Evolutionary conservation across 1,139 yeast genomes (phyloP), one percentile per base, ranked within the genome.

Genomic region (Sugiyamaella novakii): DNA sequence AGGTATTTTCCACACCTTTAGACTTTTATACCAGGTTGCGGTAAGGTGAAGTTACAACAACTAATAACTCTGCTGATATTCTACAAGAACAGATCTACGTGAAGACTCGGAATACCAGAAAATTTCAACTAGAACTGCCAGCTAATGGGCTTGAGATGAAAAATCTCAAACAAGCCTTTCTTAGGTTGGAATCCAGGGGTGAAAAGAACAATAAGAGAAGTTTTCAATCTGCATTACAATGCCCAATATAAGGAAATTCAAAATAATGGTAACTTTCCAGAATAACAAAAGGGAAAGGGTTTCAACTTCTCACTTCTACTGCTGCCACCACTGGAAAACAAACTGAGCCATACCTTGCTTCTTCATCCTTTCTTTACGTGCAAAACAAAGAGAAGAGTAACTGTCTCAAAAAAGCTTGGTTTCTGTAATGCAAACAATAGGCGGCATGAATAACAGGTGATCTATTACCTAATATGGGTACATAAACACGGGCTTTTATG

Each of bases 161-260:
- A n/a, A n/a, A n/a, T n/a, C n/a, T n/a, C n/a, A n/a, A n/a, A n/a
- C n/a, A n/a, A n/a, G n/a, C n/a, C 10, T 11, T 19, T 31, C 27
- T 19, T 18, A n/a, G 43, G 27, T 39, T 34, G 43, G 43, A 29
- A 39, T 18, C 17, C 43, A 39, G 35, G 43, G 27, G 28, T n/a
- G 5, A 18, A 19, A 21, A 19, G n/a, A 34, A 21, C 17, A 14
- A 34, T 34, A 34, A 34, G 8, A 22, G 5, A 22, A 34, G 27
- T 19, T 34, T 34, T 11, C n/a, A 24, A 34, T 19, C 12, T 21
- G 18, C 19, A 28, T 10, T 12, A 8, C 5, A 10, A 28, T 28
- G 31, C 14, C 4, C 14, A 12, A 28, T 12, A 28, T 22, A 8
- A 22, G 21, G 27, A 7, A 18, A 19, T 12, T 34, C 27, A 18